Percentiles rank a stretch among this genome's conserved stretches.
phyloP scores from a whole-genome alignment of 2,329 filamentous ascomycete species.

The Torrubiellomyces zombiae region DNA sequence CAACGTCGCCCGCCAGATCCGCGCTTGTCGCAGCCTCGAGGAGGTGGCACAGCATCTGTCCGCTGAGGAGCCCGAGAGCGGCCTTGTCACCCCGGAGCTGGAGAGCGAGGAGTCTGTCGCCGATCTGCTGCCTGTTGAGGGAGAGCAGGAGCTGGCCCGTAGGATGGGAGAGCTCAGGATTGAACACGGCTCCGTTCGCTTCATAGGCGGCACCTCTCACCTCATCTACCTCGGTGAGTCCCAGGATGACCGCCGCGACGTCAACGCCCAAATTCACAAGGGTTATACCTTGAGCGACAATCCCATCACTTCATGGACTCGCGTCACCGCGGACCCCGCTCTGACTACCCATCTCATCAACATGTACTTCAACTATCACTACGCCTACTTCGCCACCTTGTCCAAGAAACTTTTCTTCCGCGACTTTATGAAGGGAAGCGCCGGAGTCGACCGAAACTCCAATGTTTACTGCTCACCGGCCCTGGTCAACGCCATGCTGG shows the following conservation, averaged over 20 bases:
- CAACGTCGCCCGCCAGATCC: constrained; percentile 68
- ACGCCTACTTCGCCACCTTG: constrained; percentile 84
- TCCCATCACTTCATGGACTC: constrained; percentile 73
- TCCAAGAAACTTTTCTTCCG: constrained; percentile 75
- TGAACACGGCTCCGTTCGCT: constrained; percentile 75
- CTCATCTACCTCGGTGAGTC: constrained; percentile 60
- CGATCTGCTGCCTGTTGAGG: constrained; percentile 24
- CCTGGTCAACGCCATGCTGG: constrained; percentile 85
- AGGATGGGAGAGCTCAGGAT: constrained; percentile 87
- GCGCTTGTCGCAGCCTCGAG: constrained; percentile 61
- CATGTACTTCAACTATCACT: constrained; percentile 98
- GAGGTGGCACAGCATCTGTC: constrained; percentile 35
- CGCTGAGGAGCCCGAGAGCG: constrained; percentile 19
- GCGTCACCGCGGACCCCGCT: constrained; percentile 61
- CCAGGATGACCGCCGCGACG: constrained; percentile 15
- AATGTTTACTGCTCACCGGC: constrained; percentile 68
- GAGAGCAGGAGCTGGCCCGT: constrained; percentile 68
- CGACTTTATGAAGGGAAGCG: constrained; percentile 62
- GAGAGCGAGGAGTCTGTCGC: constrained; percentile 22
- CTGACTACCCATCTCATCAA: constrained; percentile 78
- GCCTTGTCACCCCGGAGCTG: constrained; percentile 16
- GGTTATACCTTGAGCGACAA: constrained; percentile 41
- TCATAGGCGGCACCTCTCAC: constrained; percentile 88
- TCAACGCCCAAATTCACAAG: constrained; percentile 27
- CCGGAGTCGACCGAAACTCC: constrained; percentile 35